A percentile compares a stretch with the other conserved stretches of the same genome.
phyloP scores from a whole-genome alignment of 306 rosid genomes.

The Pterocarpus macrocarpus region DNA sequence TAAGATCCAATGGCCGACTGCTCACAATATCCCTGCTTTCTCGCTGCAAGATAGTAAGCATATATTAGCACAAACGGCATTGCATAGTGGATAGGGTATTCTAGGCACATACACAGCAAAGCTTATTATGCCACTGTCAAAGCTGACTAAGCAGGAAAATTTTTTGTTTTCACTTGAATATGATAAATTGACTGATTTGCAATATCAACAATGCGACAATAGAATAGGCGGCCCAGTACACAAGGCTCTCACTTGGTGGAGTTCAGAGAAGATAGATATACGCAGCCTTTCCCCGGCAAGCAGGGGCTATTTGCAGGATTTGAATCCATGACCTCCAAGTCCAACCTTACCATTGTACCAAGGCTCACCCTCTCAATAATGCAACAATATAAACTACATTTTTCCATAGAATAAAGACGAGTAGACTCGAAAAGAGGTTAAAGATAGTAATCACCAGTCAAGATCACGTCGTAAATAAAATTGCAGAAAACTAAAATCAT shows the following conservation, averaged over 20 bases:
- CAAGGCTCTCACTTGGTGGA: too few relatives aligned
- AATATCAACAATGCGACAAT: neutral
- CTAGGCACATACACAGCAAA: neutral
- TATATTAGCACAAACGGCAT: neutral
- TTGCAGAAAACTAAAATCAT: neutral
- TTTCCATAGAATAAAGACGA: neutral
- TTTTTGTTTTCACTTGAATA: neutral
- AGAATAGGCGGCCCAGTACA: too few relatives aligned
- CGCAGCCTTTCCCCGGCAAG: too few relatives aligned
- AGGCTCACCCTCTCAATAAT: too few relatives aligned
- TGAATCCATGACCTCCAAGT: too few relatives aligned
- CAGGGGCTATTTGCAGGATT: too few relatives aligned
- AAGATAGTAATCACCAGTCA: too few relatives aligned
- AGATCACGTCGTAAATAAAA: neutral
- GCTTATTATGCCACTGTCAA: neutral
- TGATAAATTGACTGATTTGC: conserved; percentile 11
- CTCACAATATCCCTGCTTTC: conserved; percentile 15
- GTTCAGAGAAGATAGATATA: too few relatives aligned
- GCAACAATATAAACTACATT: neutral
- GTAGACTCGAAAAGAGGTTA: neutral
- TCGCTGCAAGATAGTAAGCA: conserved; percentile 25
- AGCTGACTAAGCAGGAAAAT: neutral
- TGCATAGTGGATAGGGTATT: neutral
- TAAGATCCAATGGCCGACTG: conserved; percentile 9
- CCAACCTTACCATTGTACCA: too few relatives aligned